Evolutionary conservation across 208 protist genomes (phyloP).

Genomic region (Trypanosoma brucei): DNA sequence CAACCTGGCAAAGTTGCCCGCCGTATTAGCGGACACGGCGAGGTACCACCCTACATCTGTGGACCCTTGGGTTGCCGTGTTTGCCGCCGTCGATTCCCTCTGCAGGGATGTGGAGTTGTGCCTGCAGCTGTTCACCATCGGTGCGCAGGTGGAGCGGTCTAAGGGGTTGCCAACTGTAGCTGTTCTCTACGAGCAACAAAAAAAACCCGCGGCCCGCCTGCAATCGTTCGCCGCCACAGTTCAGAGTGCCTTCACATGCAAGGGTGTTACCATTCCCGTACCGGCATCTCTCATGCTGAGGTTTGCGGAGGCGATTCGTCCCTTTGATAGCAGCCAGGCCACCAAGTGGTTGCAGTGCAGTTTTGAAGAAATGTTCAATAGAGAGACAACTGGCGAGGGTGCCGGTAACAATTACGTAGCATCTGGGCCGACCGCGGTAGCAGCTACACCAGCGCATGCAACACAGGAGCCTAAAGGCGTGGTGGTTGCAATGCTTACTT

Average conservation of each 20-base stretch:
- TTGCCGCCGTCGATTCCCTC: slow-evolving; percentile 20
- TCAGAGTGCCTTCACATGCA: slow-evolving; percentile 19
- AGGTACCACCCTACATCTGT: slow-evolving; percentile 22
- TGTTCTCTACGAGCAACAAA: slow-evolving; percentile 40
- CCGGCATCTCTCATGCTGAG: slow-evolving; percentile 13
- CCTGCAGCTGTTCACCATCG: slow-evolving; percentile 60
- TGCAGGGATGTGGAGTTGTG: slow-evolving; percentile 31
- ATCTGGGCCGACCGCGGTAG: not conserved
- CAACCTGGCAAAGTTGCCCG: slow-evolving; percentile 19
- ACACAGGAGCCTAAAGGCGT: not conserved
- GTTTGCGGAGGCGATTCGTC: slow-evolving; percentile 19
- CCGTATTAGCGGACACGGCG: slow-evolving; percentile 12
- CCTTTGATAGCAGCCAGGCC: slow-evolving; percentile 19
- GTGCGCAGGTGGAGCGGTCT: slow-evolving; percentile 20
- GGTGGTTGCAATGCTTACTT: slow-evolving; percentile 15
- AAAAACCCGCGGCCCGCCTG: slow-evolving; percentile 27
- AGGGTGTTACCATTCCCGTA: slow-evolving; percentile 3
- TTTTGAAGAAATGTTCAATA: slow-evolving; percentile 9
- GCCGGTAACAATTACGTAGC: not conserved
- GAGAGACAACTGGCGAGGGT: not conserved
- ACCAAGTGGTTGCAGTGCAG: slow-evolving; percentile 11
- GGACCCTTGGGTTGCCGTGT: slow-evolving; percentile 40
- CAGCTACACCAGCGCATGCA: not conserved
- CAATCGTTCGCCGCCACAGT: slow-evolving; percentile 32
- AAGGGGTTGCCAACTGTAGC: slow-evolving; percentile 44